phyloP scores from a whole-genome alignment of 352 stramenopile genomes.

The Plasmopara viticola region DNA sequence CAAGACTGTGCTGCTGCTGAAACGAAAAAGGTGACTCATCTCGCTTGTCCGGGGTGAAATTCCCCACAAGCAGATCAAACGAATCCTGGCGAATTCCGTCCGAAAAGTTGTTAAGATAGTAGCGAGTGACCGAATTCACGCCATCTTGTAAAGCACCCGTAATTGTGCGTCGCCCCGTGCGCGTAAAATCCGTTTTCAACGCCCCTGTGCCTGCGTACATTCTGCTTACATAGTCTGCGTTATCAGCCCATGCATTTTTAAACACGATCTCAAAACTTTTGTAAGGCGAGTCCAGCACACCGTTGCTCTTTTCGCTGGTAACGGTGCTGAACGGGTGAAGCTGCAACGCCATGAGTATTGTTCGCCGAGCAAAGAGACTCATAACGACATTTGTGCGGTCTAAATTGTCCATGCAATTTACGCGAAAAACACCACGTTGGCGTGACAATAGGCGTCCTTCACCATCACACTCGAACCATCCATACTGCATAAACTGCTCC shows the following conservation, averaged over 20 bases:
- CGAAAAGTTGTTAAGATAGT: slow-evolving; percentile 95
- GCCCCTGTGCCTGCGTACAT: slow-evolving; percentile 94
- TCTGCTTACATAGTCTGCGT: slow-evolving; percentile 91
- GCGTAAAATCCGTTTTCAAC: slow-evolving; percentile 95
- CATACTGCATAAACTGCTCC: slow-evolving; percentile 71
- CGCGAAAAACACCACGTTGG: slow-evolving; percentile 91
- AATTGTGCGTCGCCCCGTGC: slow-evolving; percentile 90
- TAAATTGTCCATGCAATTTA: slow-evolving; percentile 98
- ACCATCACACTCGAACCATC: slow-evolving; percentile 38
- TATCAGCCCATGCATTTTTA: slow-evolving; percentile 92
- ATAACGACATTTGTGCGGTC: slow-evolving; percentile 88
- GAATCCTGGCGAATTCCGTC: slow-evolving; percentile 92
- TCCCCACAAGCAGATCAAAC: slow-evolving; percentile 87
- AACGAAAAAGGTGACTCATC: slow-evolving; percentile 77
- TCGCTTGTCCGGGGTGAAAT: slow-evolving; percentile 69
- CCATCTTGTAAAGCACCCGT: slow-evolving; percentile 90
- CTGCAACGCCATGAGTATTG: slow-evolving; percentile 71
- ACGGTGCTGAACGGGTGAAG: slow-evolving; percentile 45
- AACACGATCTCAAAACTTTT: slow-evolving; percentile 69
- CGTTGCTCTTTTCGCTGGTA: slow-evolving; percentile 50
- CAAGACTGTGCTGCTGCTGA: slow-evolving; percentile 76
- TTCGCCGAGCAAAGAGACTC: slow-evolving; percentile 84
- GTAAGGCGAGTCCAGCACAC: slow-evolving; percentile 62
- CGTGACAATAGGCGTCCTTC: slow-evolving; percentile 43
- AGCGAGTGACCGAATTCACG: slow-evolving; percentile 90